Evolutionary conservation across 331 rosid species (phyloP), one percentile per base, ranked within the genome.

Genomic region (Quercus phellos): DNA sequence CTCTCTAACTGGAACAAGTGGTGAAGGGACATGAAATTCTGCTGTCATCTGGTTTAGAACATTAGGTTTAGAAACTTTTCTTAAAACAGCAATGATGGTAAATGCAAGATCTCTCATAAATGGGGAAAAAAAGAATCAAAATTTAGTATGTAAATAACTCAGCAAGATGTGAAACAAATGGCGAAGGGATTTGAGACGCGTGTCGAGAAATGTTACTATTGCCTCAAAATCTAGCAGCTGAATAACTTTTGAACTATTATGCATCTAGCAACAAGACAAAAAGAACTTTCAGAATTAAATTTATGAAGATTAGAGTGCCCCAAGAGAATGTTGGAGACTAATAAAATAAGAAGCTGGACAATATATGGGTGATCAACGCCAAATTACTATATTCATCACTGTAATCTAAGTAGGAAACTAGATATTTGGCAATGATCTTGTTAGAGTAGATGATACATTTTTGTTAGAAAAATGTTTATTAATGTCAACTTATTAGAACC

Each of bases 1-100:
- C 81, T 87, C 88, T n/a, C 97, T 56, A 1, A 83, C 30, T 0
- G 85, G 85, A 17, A 89, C 77, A 1, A 78, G 30, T 3, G 92
- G 83, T 6, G 88, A 53, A 0, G 92, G 88, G 43, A 83, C 76
- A 34, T 89, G 90, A 77, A 85, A 83, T 61, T 90, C 94, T 3
- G 88, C 83, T 1, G 61, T 73, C 87, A 92, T 83, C 94, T 89
- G 29, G 19, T 51, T 55, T 55, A 34, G 1, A 12, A 19, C 16
- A 67, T 18, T 3, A 14, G 30, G 32, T 24, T 68, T 38, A 22
- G 27, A 68, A 66, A 38, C 42, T 32, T 18, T 30, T 17, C 26
- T 32, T 18, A 64, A 30, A 64, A 17, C 53, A 16, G 24, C 9
- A 64, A 30, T 16, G 1, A 32, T 18, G 29, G 13, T 17, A 17